Evolutionary conservation across 2,329 filamentous ascomycete genomes (phyloP), one percentile per base, ranked within the genome.

Genomic region (Diatrype stigma): DNA sequence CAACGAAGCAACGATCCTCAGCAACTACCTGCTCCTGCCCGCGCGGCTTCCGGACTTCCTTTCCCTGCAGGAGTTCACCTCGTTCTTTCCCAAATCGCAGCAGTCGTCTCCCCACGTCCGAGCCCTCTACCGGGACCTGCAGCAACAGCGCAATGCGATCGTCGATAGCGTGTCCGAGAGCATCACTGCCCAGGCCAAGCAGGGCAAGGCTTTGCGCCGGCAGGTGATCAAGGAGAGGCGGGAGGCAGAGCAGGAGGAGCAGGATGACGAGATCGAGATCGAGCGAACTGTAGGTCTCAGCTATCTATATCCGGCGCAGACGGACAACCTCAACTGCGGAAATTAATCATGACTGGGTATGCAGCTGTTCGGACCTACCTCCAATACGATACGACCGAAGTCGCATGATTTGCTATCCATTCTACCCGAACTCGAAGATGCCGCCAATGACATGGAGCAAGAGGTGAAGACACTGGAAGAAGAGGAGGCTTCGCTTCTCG

Each of bases 1-100:
- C 8, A 86, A 84, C 42, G 91, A 96, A 72, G 76, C 81, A 50
- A 80, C 83, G 26, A 88, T 96, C 57, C 80, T 96, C 47, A 78
- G 78, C 62, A 86, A 87, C 69, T 95, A 93, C 67, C 82, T 96
- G 52, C 80, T 95, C 34, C 78, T 86, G 28, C 88, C 90, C 12
- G 85, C 90, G 7, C 79, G 87, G 26, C 76, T 96, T 35, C 85
- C 87, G 40, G 80, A 86, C 56, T 81, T 91, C 63, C 75, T 91
- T 59, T 85, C 89, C 7, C 78, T 91, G 45, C 77, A 84, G 51
- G 81, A 90, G 57, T 96, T 96, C 73, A 84, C 82, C 42, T 78
- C 85, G 26, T 78, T 93, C 40, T 94, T 96, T 63, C 90, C 90
- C 11, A 81, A 78, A 47, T 70, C 80, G 37, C 75, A 85, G 46